Percentiles rank a stretch among this genome's conserved stretches.
Evolutionary conservation across 2,329 filamentous ascomycete genomes (phyloP).

Genomic region (Xylariaceae sp.): DNA sequence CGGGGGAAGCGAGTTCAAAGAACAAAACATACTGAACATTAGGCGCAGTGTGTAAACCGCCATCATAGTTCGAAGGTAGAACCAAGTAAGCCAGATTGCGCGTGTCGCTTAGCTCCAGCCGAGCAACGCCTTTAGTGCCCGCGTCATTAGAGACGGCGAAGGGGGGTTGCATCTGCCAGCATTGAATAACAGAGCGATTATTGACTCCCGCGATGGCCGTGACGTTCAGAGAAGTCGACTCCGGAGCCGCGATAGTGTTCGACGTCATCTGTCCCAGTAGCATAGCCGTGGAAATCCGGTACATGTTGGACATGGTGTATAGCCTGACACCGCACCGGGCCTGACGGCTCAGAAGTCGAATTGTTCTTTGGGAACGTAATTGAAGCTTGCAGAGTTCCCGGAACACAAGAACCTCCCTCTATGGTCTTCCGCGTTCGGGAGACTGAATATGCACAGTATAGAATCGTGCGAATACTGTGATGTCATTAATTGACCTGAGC

Average conservation of each 20-base stretch:
- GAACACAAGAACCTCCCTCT: too few relatives aligned
- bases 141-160: conserved; percentile 31
- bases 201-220: conserved; percentile 33
- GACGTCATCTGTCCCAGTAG: not conserved
- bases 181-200: conserved; percentile 36
- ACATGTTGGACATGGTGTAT: not conserved
- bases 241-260: not conserved
- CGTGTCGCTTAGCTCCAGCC: conserved; percentile 29
- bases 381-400: too few relatives aligned
- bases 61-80: conserved; percentile 33
- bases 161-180: conserved; percentile 36
- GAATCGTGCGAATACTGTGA: too few relatives aligned
- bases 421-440: too few relatives aligned
- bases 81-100: conserved; percentile 33
- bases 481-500: too few relatives aligned
- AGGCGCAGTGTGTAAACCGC: conserved; percentile 38
- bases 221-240: conserved; percentile 30
- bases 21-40: conserved; percentile 33
- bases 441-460: too few relatives aligned
- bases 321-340: too few relatives aligned
- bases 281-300: not conserved
- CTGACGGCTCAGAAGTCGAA: too few relatives aligned
- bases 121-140: conserved; percentile 30
- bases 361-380: too few relatives aligned
- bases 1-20: too few relatives aligned